Evolutionary conservation across 108 stramenopile species (phyloP).

Genomic region (Cyclotella sp.): DNA sequence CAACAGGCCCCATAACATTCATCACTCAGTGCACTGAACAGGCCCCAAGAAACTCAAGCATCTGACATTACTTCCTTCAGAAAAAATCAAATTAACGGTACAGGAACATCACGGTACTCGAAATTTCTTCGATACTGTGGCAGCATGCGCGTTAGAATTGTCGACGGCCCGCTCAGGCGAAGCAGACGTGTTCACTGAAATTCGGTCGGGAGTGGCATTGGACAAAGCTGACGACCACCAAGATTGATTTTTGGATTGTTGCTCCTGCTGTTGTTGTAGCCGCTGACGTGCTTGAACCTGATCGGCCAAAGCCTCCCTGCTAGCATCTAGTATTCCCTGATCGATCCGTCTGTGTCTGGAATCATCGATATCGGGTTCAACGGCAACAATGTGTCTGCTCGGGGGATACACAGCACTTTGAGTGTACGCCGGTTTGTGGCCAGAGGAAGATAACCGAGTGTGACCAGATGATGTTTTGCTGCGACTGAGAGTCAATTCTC

Average conservation of each 20-base stretch:
- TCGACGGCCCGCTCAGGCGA: too few relatives aligned
- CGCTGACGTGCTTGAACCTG: neutral
- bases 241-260: neutral
- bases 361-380: constrained; percentile 18
- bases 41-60: too few relatives aligned
- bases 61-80: too few relatives aligned
- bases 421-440: neutral
- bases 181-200: neutral
- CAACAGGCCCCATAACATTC: neutral
- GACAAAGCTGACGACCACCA: constrained; percentile 15
- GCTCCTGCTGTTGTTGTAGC: neutral
- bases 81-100: neutral
- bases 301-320: constrained; percentile 12
- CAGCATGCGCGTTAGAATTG: too few relatives aligned
- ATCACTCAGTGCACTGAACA: too few relatives aligned
- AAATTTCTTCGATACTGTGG: neutral
- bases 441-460: constrained; percentile 1
- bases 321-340: constrained; percentile 27
- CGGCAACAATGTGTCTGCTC: constrained; percentile 14
- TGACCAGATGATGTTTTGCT: constrained; percentile 16
- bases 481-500: constrained; percentile 11
- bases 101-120: neutral
- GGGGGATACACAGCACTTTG: neutral
- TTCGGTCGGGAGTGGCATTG: neutral
- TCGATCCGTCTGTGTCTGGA: constrained; percentile 21